Base-by-base conservation (phyloP, 2,329 filamentous ascomycete species). In the Truncatella angustata region DNA sequence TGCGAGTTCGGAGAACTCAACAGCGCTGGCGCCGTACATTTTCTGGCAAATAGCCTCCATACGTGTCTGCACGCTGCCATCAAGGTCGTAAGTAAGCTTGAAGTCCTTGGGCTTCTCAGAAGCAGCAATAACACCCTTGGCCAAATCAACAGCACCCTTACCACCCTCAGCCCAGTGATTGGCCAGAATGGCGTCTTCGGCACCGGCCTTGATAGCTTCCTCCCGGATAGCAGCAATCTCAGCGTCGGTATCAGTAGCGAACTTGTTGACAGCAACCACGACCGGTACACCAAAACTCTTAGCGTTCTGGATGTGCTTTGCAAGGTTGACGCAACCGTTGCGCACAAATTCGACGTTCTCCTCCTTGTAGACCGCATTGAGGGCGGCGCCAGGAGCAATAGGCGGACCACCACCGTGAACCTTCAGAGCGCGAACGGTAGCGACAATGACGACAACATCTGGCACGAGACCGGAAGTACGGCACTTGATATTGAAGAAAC, bases 401-500 rank as follows among this genome's bases (percentile, higher is more conserved):
- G 93, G 88, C n/a, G 94, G 93, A 16, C 92, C 94, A 53, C 93
- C 94, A 50, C 94, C 94, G 71, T 99, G 94, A 4, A 97, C 92
- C 80, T 99, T 99, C 58, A 99, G 80, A 5, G 94, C 94, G 60
- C 94, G 88, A 42, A 99, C 90, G 2, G 94, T 99, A 21, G 94
- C 93, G 34, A 99, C 94, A 54, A 99, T 86, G 40, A 99, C 91
- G 5, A 96, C 92, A 1, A 91, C 90, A 65, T 99, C 94, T 2
- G 94, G 94, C 2, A 91, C 84, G 42, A 99, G 86, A 21, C 93
- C 93, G 5, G 93, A 97, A 9, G 91, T 89, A 55, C 94, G 88
- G 76, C 94, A 97, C 81, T 99, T 99, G 80, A 99, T 97, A 78
- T 99, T 97, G 85, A 99, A 97, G 81, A 99, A 99, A 49, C 94